Base-by-base conservation (phyloP, 257 asterid genomes). In the Nemophila menziesii region DNA sequence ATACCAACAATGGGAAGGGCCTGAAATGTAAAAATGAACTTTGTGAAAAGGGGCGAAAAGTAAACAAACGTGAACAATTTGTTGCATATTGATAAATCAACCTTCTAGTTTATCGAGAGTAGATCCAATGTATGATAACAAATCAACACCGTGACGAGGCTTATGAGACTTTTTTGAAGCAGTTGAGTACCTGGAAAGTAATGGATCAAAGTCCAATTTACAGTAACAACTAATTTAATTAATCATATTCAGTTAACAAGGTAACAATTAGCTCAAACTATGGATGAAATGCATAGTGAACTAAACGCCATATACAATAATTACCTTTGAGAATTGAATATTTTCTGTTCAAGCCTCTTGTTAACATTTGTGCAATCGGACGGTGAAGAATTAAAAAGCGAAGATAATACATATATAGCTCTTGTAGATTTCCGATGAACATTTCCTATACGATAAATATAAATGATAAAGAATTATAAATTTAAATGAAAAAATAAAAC, bases 171-270 rank as follows among this genome's bases (percentile, higher is more conserved):
- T 47, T 50, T 64, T 51, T 21, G 83, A 40, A 26, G 63, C 44
- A 27, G 92, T 65, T 16, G 85, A 74, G 68, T 72, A 79, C 79
- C 97, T 82, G 97, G n/a, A 63, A 74, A 75, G 56, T 46, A 65
- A 74, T 89, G 16, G 23, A 16, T 33, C 5, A 18, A 11, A 11
- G 7, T 47, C 26, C 1, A 37, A 21, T 8, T 27, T 8, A 51
- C 36, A 13, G 46, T 11, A 41, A 43, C 7, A 58, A 11, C 33
- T 12, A 37, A 48, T 22, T 10, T 34, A 63, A 2, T 15, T 22
- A 17, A 16, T 29, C 8, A 39, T 26, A 29, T 7, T 29, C 8
- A 29, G 9, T 29, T 7, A 29, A 29, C 4, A 24, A 4, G 4
- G 12, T 29, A 29, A 29, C 36, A 7, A 29, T 5, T 13, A 13